These are phyloP conservation scores for Penicillium sclerotigenum DNA, from an alignment of 2,329 filamentous ascomycete genomes.

Conservation along the genomic window DNA sequence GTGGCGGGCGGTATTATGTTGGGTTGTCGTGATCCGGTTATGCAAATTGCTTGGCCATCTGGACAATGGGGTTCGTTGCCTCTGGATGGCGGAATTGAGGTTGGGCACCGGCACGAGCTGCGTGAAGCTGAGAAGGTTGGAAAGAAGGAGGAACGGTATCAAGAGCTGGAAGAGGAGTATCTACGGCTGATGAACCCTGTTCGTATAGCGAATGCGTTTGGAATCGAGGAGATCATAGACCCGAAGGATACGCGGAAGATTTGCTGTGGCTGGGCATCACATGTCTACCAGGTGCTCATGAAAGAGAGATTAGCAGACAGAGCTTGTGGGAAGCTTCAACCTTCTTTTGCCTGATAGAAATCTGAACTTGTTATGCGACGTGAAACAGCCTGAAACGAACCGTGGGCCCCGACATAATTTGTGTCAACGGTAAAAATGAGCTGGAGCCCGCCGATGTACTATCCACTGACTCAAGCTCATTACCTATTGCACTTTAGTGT, in stretches of 20 bases:
- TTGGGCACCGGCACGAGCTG: slow-evolving; percentile 60
- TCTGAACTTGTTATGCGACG: background rate
- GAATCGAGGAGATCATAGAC: slow-evolving; percentile 64
- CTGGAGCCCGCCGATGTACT: background rate
- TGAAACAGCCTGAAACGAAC: background rate
- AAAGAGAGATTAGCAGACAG: slow-evolving; percentile 47
- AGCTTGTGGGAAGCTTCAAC: slow-evolving; percentile 42
- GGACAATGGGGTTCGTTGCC: slow-evolving; percentile 63
- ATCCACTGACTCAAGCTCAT: background rate
- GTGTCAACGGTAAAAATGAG: background rate
- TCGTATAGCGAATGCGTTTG: slow-evolving; percentile 61
- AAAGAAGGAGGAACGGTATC: slow-evolving; percentile 51
- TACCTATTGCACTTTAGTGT: background rate
- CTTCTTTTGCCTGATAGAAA: slow-evolving; percentile 47
- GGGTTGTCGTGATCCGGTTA: slow-evolving; percentile 58
- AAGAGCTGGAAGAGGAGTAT: slow-evolving; percentile 60
- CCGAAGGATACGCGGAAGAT: slow-evolving; percentile 57
- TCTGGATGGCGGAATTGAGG: slow-evolving; percentile 63
- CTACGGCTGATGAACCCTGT: slow-evolving; percentile 62
- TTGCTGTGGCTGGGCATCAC: slow-evolving; percentile 54
- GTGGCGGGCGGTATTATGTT: slow-evolving; percentile 65
- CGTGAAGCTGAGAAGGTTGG: slow-evolving; percentile 54
- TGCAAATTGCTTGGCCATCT: slow-evolving; percentile 62
- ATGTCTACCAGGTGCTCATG: slow-evolving; percentile 56
- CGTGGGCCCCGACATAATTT: background rate